phyloP scores from a whole-genome alignment of 495 filamentous ascomycete genomes.

The Annulohypoxylon stygium region DNA sequence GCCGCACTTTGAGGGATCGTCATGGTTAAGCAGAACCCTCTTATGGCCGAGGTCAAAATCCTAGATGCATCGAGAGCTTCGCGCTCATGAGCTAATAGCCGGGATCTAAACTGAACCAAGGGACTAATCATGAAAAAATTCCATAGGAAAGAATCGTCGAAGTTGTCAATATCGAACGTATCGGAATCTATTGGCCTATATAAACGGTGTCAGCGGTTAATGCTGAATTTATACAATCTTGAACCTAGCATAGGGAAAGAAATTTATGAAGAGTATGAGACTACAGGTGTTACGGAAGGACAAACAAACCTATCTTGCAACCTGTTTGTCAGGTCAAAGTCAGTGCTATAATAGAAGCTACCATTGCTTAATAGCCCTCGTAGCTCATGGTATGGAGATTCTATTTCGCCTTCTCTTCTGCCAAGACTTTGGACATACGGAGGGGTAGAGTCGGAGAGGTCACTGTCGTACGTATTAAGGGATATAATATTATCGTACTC shows the following conservation, averaged over 20 bases:
- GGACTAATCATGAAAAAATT: constrained; percentile 98
- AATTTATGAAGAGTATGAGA: not conserved
- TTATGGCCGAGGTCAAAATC: constrained; percentile 92
- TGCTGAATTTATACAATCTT: constrained; percentile 5
- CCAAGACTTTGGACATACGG: constrained; percentile 70
- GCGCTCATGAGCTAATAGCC: constrained; percentile 78
- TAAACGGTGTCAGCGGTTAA: constrained; percentile 33
- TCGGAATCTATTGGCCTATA: constrained; percentile 64
- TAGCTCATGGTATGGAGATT: constrained; percentile 89
- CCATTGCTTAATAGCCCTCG: constrained; percentile 93
- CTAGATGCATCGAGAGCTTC: constrained; percentile 82
- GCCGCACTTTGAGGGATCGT: constrained; percentile 74
- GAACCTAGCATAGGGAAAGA: constrained; percentile 4
- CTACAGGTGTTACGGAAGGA: not conserved
- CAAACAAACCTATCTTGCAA: constrained; percentile 86
- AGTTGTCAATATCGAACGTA: constrained; percentile 82
- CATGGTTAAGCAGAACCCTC: constrained; percentile 89
- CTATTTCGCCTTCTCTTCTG: constrained; percentile 73
- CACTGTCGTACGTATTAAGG: constrained; percentile 63
- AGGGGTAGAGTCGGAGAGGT: constrained; percentile 61
- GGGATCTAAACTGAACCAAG: constrained; percentile 86
- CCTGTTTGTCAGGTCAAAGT: constrained; percentile 95
- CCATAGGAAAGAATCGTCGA: constrained; percentile 94
- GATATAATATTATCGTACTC: constrained; percentile 84
- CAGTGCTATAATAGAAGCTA: constrained; percentile 97